Percentiles rank a stretch among this genome's conserved stretches.
phyloP scores from a whole-genome alignment of 441 rosid species.

The Corymbia calophylla region DNA sequence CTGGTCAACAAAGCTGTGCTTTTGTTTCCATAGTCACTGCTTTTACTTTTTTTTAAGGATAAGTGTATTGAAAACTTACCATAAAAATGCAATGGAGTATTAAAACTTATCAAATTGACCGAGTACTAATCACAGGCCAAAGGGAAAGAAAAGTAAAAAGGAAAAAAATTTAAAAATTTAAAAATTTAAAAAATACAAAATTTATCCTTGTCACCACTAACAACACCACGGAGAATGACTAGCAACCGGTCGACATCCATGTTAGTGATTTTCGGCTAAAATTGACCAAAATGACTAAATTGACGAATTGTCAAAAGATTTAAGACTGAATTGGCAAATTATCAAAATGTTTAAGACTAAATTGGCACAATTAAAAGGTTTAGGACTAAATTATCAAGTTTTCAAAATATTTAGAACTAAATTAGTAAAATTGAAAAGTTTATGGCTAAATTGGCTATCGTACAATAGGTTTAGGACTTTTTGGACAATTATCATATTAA shows the following conservation, averaged over 20 bases:
- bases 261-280: neutral
- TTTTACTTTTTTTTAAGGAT: neutral
- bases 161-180: too few relatives aligned
- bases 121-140: neutral
- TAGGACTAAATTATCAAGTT: neutral
- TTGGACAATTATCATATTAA: neutral
- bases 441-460: too few relatives aligned
- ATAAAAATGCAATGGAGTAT: fast-evolving
- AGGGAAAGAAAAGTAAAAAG: neutral
- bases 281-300: neutral
- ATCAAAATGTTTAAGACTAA: too few relatives aligned
- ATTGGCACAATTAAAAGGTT: neutral
- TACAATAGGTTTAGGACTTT: neutral
- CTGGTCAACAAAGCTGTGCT: neutral
- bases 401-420: too few relatives aligned
- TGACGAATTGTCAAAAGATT: neutral
- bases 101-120: too few relatives aligned
- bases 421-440: neutral
- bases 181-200: too few relatives aligned
- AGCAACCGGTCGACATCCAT: fast-evolving
- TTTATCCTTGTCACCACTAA: neutral
- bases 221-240: neutral
- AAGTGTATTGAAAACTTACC: too few relatives aligned
- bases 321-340: too few relatives aligned
- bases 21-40: neutral